phyloP scores from a whole-genome alignment of 371 early-diverging fungal species.

The Mortierella sp. region DNA sequence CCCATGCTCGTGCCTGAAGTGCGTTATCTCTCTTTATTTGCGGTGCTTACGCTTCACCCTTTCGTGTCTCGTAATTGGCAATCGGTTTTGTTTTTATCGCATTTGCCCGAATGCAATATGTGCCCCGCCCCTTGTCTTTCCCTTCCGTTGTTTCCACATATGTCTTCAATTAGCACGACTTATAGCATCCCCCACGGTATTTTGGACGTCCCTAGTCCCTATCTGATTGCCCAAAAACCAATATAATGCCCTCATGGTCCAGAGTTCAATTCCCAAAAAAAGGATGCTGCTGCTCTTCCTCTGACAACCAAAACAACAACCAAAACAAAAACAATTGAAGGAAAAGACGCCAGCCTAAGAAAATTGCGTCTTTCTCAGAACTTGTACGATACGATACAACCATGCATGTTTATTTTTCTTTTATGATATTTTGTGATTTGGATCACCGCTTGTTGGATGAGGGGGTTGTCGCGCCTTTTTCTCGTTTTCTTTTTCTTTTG shows the following conservation, averaged over 20 bases:
- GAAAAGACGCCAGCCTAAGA: neutral
- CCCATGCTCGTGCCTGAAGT: neutral
- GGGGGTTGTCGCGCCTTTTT: too few relatives aligned
- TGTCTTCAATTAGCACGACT: too few relatives aligned
- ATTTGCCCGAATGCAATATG: too few relatives aligned
- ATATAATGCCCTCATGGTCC: slow-evolving; percentile 28
- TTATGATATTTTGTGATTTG: too few relatives aligned
- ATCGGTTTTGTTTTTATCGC: too few relatives aligned
- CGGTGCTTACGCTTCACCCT: neutral
- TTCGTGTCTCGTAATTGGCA: neutral
- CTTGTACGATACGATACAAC: too few relatives aligned
- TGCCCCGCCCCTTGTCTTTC: neutral
- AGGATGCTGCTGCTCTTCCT: too few relatives aligned
- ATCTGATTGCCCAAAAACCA: neutral
- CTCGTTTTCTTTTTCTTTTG: too few relatives aligned
- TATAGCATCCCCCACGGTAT: neutral
- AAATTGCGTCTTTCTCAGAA: too few relatives aligned
- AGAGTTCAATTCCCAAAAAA: slow-evolving; percentile 25
- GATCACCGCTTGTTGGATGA: slow-evolving; percentile 10
- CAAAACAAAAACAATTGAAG: slow-evolving; percentile 12
- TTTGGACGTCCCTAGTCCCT: neutral
- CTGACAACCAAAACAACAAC: slow-evolving; percentile 24
- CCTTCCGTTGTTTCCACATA: neutral
- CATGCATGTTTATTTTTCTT: neutral
- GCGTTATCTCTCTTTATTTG: neutral